Percentiles rank a stretch among this genome's conserved stretches.
phyloP scores from a whole-genome alignment of 139 green algal genomes.

The Haematococcus lacustris region DNA sequence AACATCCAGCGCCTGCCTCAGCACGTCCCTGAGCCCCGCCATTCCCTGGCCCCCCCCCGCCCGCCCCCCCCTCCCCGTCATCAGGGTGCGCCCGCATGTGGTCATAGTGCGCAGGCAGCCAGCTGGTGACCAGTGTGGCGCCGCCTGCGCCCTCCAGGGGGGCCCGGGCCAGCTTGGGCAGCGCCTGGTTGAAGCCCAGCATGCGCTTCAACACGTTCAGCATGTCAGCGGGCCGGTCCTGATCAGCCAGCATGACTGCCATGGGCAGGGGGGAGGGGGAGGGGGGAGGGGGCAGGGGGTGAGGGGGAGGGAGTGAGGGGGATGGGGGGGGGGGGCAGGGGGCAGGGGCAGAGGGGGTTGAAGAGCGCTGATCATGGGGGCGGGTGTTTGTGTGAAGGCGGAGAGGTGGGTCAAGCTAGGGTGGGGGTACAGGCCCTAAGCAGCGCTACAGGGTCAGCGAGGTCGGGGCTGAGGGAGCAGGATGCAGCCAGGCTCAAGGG shows the following conservation, averaged over 20 bases:
- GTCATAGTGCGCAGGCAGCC: constrained; percentile 11
- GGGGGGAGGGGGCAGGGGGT: too few species aligned
- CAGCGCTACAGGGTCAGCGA: too few species aligned
- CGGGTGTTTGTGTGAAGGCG: too few species aligned
- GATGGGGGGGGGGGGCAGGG: too few species aligned
- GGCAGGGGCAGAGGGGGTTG: too few species aligned
- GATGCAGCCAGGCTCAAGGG: too few species aligned
- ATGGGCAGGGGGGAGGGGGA: too few species aligned
- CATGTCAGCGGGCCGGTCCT: constrained; percentile 17
- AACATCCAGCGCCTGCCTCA: constrained; percentile 7
- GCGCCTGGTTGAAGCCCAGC: constrained; percentile 2
- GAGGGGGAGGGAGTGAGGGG: not conserved
- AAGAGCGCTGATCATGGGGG: too few species aligned
- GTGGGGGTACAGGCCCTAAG: too few species aligned
- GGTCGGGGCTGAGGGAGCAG: too few species aligned
- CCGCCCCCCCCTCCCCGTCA: not conserved
- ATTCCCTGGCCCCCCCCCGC: not conserved
- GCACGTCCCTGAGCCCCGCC: not conserved
- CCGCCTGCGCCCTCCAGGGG: not conserved
- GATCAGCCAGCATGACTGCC: constrained; percentile 13
- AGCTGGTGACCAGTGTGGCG: not conserved
- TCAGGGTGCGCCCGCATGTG: constrained; percentile 7
- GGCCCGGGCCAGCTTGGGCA: not conserved
- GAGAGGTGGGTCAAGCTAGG: too few species aligned
- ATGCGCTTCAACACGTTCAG: constrained; percentile 19